A percentile compares a stretch with the other conserved stretches of the same genome.
Evolutionary conservation across 2,329 filamentous ascomycete genomes (phyloP).

Genomic region (Aspergillus fischeri): DNA sequence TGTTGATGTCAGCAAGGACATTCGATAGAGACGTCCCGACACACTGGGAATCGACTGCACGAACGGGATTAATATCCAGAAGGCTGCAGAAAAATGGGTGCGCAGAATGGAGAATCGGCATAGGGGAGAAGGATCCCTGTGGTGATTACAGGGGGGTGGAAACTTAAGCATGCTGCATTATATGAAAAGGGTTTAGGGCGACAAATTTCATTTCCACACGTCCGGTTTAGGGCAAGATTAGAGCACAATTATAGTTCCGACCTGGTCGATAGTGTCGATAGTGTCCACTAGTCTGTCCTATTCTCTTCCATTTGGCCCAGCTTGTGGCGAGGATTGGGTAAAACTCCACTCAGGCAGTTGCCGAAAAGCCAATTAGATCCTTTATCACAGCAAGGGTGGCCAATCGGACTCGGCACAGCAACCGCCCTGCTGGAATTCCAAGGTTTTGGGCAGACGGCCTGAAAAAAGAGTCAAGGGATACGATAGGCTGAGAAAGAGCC

Average conservation of each 20-base stretch:
- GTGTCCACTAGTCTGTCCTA: no score
- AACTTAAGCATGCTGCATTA: not conserved
- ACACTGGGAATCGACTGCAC: not conserved
- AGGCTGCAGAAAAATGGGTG: no score
- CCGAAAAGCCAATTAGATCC: not conserved
- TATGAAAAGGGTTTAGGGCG: not conserved
- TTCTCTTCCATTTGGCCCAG: no score
- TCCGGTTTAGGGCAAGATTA: not conserved
- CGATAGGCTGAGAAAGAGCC: no score
- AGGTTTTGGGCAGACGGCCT: no score
- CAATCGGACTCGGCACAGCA: not conserved
- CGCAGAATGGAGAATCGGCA: not conserved
- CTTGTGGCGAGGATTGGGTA: no score
- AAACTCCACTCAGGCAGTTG: no score
- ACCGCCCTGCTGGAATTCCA: not conserved
- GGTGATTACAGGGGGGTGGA: not conserved
- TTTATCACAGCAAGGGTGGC: not conserved
- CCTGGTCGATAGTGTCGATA: not conserved
- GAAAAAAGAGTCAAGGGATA: no score
- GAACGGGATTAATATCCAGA: no score
- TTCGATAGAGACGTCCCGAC: no score
- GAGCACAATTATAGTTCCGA: no score
- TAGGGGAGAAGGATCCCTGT: no score
- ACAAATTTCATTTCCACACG: not conserved
- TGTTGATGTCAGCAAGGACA: not conserved